A percentile compares a stretch with the other conserved stretches of the same genome.
phyloP scores from a whole-genome alignment of 305 asterid species.

The Fraxinus dipetala region DNA sequence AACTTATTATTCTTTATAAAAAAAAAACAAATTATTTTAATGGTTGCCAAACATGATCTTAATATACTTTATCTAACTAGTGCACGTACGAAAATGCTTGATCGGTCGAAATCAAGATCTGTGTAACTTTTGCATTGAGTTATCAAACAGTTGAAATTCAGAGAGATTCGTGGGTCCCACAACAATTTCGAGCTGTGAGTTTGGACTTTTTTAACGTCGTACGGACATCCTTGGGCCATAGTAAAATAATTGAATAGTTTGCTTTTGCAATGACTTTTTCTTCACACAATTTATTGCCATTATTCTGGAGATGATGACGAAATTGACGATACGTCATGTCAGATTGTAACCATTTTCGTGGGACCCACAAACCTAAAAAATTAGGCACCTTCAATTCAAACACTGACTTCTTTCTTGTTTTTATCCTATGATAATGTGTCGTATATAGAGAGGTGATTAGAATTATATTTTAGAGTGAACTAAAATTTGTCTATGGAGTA shows the following conservation, averaged over 20 bases:
- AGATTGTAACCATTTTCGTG: background rate
- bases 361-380: background rate
- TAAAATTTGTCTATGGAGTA: too few species aligned
- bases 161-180: background rate
- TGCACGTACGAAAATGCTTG: background rate
- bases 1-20: too few species aligned
- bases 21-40: too few species aligned
- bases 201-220: background rate
- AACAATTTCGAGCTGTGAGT: slow-evolving; percentile 1
- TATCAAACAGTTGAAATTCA: background rate
- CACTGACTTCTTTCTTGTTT: background rate
- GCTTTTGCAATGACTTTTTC: background rate
- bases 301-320: background rate
- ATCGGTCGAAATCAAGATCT: background rate
- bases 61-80: too few species aligned
- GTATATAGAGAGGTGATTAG: too few species aligned
- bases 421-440: too few species aligned
- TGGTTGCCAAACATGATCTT: too few species aligned
- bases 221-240: background rate
- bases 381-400: background rate
- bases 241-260: background rate
- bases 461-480: too few species aligned
- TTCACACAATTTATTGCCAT: background rate
- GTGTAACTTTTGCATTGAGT: background rate
- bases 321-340: background rate